These are phyloP conservation scores for Globisporangium camurandrum DNA, from an alignment of 352 stramenopile species.

Conservation along the genomic window DNA sequence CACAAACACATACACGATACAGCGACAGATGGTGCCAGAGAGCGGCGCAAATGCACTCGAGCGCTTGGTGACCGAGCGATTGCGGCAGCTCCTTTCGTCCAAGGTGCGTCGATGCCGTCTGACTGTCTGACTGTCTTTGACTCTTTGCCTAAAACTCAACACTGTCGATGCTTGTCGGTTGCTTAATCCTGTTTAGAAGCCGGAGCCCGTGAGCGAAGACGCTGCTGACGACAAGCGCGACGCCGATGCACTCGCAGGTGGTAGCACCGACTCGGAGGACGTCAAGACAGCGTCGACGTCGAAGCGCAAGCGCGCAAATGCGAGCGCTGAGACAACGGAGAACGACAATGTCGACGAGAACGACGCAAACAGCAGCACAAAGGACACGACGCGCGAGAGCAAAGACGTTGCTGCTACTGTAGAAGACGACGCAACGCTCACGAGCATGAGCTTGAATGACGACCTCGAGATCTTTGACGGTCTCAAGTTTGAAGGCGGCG, in stretches of 20 bases:
- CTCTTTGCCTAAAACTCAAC: not conserved
- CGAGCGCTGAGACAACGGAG: no score
- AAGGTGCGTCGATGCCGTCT: constrained; percentile 25
- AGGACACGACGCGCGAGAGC: constrained; percentile 5
- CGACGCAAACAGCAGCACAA: not conserved
- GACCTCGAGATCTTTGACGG: constrained; percentile 83
- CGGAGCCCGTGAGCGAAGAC: constrained; percentile 3
- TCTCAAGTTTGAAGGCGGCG: constrained; percentile 79
- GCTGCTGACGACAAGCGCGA: constrained; percentile 13
- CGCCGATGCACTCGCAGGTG: constrained; percentile 5
- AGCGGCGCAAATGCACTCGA: constrained; percentile 25
- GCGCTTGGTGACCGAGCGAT: constrained; percentile 29
- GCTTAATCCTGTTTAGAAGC: constrained; percentile 1
- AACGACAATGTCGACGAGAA: no score
- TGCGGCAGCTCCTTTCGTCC: constrained; percentile 32
- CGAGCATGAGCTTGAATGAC: constrained; percentile 65
- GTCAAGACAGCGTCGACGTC: constrained; percentile 20
- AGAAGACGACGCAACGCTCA: constrained; percentile 60
- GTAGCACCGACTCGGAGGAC: constrained; percentile 28
- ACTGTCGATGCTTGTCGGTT: not conserved
- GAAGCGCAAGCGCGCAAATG: not conserved
- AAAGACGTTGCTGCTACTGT: not conserved
- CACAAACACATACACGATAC: not conserved
- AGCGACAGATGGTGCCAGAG: constrained; percentile 23
- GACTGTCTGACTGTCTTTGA: not conserved